These are phyloP conservation scores for Rosa multiflora DNA, from an alignment of 306 rosid species.

Conservation along the genomic window DNA sequence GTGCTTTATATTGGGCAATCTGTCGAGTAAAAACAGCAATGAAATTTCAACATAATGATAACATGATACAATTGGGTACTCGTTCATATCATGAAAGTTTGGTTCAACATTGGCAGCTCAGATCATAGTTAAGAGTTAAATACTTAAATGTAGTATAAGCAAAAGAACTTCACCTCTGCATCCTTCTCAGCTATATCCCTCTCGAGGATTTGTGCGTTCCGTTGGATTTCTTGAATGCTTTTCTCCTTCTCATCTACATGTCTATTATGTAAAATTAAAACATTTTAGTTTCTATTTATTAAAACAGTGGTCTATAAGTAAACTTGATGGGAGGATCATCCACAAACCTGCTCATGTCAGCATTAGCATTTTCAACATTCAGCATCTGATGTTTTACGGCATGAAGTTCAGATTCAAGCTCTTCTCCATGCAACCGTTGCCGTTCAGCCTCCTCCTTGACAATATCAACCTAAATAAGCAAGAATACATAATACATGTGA, in stretches of 20 bases:
- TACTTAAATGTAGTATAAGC: not conserved
- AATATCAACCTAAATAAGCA: conserved; percentile 65
- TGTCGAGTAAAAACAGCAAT: conserved; percentile 28
- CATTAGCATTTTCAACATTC: conserved; percentile 63
- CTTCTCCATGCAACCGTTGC: conserved; percentile 81
- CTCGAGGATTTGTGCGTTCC: conserved; percentile 46
- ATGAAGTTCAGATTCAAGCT: conserved; percentile 78
- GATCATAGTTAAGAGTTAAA: conserved; percentile 3
- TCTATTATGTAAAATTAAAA: conserved; percentile 29
- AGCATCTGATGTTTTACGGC: conserved; percentile 68
- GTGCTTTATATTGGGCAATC: conserved; percentile 67
- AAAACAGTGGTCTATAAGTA: not conserved
- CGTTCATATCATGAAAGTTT: not conserved
- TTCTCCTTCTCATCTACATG: conserved; percentile 64
- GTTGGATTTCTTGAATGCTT: conserved; percentile 53
- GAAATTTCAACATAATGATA: conserved; percentile 10
- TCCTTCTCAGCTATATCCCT: conserved; percentile 63
- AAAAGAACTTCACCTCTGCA: conserved; percentile 56
- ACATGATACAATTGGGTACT: not conserved
- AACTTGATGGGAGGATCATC: conserved; percentile 19
- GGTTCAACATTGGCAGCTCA: conserved; percentile 15
- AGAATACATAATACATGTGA: conserved; percentile 12
- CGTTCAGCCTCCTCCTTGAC: conserved; percentile 86
- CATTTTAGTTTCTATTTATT: not conserved
- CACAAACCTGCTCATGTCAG: conserved; percentile 71